phyloP scores from a whole-genome alignment of 2,329 filamentous ascomycete species.

The Neofusicoccum laricinum region DNA sequence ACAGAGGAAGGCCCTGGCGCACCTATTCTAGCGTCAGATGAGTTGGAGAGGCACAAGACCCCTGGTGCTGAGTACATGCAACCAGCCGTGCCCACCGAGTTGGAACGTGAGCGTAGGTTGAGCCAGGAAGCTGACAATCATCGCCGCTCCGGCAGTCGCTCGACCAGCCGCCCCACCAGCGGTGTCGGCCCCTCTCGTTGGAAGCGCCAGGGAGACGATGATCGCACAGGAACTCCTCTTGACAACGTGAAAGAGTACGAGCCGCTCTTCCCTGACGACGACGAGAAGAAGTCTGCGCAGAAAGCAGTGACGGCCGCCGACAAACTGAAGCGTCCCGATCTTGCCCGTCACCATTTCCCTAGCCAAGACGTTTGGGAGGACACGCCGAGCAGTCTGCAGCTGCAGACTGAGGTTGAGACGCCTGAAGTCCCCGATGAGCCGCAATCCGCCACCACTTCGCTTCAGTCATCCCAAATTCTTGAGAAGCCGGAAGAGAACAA shows the following conservation, averaged over 20 bases:
- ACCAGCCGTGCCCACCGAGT: conserved; percentile 76
- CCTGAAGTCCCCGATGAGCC: conserved; percentile 62
- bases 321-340: conserved; percentile 53
- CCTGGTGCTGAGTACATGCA: conserved; percentile 66
- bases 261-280: conserved; percentile 77
- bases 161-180: conserved; percentile 30
- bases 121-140: conserved; percentile 49
- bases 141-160: conserved; percentile 44
- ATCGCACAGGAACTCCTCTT: conserved; percentile 62
- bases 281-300: conserved; percentile 57
- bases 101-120: conserved; percentile 50
- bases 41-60: conserved; percentile 65
- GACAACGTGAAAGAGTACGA: conserved; percentile 94
- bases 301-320: conserved; percentile 52
- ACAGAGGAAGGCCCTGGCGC: conserved; percentile 64
- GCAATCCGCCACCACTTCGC: conserved; percentile 32
- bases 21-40: conserved; percentile 86
- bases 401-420: conserved; percentile 75
- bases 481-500: conserved; percentile 52
- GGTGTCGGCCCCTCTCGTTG: conserved; percentile 52
- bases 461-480: conserved; percentile 33
- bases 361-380: conserved; percentile 98
- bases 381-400: conserved; percentile 78
- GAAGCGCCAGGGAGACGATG: conserved; percentile 53
- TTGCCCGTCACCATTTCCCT: conserved; percentile 68